Conservation (phyloP, 352 stramenopile genomes). For the Pythium volutum region DNA sequence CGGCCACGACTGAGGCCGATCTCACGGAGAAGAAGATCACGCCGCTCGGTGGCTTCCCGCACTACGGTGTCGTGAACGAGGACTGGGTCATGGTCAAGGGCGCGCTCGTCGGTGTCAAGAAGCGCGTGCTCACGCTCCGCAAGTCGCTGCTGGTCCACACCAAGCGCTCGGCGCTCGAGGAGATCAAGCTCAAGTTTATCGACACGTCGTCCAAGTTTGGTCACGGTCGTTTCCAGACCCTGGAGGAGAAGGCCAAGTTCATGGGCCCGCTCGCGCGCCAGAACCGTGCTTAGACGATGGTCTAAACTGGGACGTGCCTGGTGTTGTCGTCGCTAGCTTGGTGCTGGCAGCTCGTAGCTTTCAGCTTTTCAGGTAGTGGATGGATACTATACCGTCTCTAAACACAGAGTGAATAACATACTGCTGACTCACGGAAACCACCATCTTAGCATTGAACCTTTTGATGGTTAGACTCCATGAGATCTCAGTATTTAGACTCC, state of each 20-base stretch:
- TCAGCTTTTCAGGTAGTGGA: no score
- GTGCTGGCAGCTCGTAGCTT: no score
- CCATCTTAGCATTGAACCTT: not conserved
- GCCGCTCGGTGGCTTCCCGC: slow-evolving; percentile 99
- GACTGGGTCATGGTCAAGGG: slow-evolving; percentile 99
- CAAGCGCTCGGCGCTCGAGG: slow-evolving; percentile 96
- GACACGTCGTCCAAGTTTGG: slow-evolving; percentile 99
- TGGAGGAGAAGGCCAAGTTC: slow-evolving; percentile 99
- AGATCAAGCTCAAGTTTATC: slow-evolving; percentile 96
- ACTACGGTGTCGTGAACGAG: slow-evolving; percentile 99
- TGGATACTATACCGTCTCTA: not conserved
- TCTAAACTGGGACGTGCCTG: no score
- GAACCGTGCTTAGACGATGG: slow-evolving; percentile 74
- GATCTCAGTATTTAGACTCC: no score
- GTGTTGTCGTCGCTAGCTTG: not conserved
- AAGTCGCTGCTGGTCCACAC: slow-evolving; percentile 98
- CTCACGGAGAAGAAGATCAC: slow-evolving; percentile 99
- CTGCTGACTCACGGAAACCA: slow-evolving; percentile 26
- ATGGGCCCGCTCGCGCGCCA: slow-evolving; percentile 94
- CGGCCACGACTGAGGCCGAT: slow-evolving; percentile 97
- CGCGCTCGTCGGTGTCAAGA: slow-evolving; percentile 97
- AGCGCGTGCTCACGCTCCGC: slow-evolving; percentile 97
- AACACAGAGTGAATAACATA: slow-evolving; percentile 21
- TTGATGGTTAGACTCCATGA: no score
- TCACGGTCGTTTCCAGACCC: slow-evolving; percentile 99